Conservation (phyloP, 768 basidiomycete species). For the Mycena maculata region DNA sequence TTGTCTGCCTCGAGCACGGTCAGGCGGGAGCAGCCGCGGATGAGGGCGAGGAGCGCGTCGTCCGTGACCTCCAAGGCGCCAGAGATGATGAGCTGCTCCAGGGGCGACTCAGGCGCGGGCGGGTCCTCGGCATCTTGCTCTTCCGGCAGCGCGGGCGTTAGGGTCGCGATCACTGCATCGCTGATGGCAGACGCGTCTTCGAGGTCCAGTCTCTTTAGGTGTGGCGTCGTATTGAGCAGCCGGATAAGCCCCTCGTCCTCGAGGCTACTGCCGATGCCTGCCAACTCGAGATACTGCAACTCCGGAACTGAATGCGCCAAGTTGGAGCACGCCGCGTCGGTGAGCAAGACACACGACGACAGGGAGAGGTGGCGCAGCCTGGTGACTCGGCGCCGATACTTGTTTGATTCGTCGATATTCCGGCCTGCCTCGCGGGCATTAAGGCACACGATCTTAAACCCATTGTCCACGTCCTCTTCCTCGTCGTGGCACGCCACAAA, state of each 20-base stretch:
- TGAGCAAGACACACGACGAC: slow-evolving; percentile 77
- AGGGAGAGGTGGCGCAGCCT: slow-evolving; percentile 78
- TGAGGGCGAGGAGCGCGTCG: slow-evolving; percentile 70
- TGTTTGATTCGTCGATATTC: slow-evolving; percentile 59
- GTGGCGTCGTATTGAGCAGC: slow-evolving; percentile 75
- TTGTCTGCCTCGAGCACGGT: slow-evolving; percentile 82
- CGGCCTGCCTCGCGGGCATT: slow-evolving; percentile 75
- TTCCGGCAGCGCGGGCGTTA: slow-evolving; percentile 62
- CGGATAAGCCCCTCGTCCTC: slow-evolving; percentile 79
- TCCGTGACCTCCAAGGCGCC: slow-evolving; percentile 73
- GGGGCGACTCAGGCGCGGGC: slow-evolving; percentile 65
- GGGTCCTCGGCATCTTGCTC: slow-evolving; percentile 22
- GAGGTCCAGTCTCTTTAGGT: slow-evolving; percentile 83
- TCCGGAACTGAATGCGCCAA: slow-evolving; percentile 76
- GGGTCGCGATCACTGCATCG: slow-evolving; percentile 72
- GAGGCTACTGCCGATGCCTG: slow-evolving; percentile 76
- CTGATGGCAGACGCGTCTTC: slow-evolving; percentile 84
- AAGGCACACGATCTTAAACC: slow-evolving; percentile 60
- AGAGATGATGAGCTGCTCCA: slow-evolving; percentile 81
- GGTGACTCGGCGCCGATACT: slow-evolving; percentile 71
- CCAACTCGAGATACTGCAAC: slow-evolving; percentile 84
- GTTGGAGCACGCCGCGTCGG: slow-evolving; percentile 79
- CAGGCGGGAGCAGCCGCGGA: slow-evolving; percentile 71
- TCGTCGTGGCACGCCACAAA: slow-evolving; percentile 66
- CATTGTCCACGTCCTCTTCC: slow-evolving; percentile 46